phyloP scores from a whole-genome alignment of 305 asterid genomes.

The Fraxinus velutina region DNA sequence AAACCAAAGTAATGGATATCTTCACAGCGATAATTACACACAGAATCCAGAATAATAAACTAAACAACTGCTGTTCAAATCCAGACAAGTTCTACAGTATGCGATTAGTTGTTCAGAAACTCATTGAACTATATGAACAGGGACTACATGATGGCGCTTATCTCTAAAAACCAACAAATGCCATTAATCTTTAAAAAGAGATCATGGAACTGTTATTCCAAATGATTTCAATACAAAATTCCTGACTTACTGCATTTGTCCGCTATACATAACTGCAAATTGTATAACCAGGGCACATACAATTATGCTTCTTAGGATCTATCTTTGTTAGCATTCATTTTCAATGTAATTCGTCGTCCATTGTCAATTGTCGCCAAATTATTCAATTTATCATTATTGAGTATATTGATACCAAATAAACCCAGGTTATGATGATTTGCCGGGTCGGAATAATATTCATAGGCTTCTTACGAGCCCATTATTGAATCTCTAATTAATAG shows the following conservation, averaged over 20 bases:
- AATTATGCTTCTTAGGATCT: neutral
- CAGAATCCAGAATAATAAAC: conserved; percentile 7
- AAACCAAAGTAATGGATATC: conserved; percentile 16
- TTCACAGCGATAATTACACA: neutral
- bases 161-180: neutral
- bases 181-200: neutral
- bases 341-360: neutral
- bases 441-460: no score
- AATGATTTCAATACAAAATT: neutral
- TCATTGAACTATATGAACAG: neutral
- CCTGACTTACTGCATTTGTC: neutral
- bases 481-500: no score
- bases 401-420: no score
- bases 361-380: neutral
- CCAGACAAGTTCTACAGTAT: neutral
- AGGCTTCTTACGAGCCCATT: no score
- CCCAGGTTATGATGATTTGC: no score
- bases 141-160: neutral
- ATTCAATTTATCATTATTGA: neutral
- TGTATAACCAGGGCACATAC: neutral
- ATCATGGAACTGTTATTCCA: neutral
- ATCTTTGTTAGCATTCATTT: neutral
- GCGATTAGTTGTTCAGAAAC: neutral
- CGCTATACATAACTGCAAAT: neutral
- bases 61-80: conserved; percentile 3